Evolutionary conservation across 768 basidiomycete genomes (phyloP), one percentile per base, ranked within the genome.

Genomic region (Tricholoma sp.): DNA sequence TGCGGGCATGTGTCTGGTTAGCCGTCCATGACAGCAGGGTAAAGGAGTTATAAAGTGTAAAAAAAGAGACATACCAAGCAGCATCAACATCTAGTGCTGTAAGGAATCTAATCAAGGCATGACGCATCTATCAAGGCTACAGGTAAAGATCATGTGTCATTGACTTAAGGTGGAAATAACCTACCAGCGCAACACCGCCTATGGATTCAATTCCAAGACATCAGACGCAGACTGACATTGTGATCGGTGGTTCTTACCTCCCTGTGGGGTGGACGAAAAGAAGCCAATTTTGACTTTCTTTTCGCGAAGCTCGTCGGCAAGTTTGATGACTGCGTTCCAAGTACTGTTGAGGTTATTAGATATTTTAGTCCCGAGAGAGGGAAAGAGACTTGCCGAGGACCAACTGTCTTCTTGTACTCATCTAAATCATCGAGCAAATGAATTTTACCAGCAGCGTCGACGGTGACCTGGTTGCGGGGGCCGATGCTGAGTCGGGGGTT

Each of bases 231-330:
- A 50, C 53, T 57, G 54, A 37, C 50, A 41, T 54, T 20, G 51
- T 49, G 53, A 34, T 28, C 51, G 34, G 39, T 55, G 17, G 39
- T 51, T 66, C 80, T 65, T 71, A 88, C 89, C 86, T 78, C 94
- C 94, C 75, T 96, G 93, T 10, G 94, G 94, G 6, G 95, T 98
- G 9, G 92, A 94, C 29, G 90, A 93, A 74, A 96, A 96, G 81
- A 96, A 96, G 20, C 87, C 88, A 60, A 96, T 90, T 71, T 90
- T 92, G 68, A 91, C 76, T 59, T 94, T 88, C 73, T 89, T 91
- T 70, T 89, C 85, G 55, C 86, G 85, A 42, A 97, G 80, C 66
- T 94, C 92, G 50, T 89, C 84, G 4, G 90, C 88, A 47, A 94
- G 85, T 64, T 89, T 88, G 67, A 74, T 78, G 57, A 95, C 89